These are phyloP conservation scores for Ascochyta viciae-villosae DNA, from an alignment of 2,329 filamentous ascomycete species.

Conservation along the genomic window DNA sequence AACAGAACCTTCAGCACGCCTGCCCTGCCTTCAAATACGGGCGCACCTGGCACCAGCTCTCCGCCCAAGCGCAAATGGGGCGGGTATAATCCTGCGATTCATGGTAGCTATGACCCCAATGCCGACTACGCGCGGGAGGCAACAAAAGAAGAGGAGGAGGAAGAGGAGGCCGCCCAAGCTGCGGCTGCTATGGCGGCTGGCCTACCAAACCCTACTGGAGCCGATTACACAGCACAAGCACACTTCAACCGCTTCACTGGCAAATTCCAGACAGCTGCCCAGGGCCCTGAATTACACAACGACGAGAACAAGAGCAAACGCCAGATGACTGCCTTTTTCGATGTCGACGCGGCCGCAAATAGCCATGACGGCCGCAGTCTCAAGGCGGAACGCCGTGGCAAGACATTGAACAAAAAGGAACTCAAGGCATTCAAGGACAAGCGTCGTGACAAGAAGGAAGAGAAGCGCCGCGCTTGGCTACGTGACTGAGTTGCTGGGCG, in stretches of 20 bases:
- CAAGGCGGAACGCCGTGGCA: conserved; percentile 85
- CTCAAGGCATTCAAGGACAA: conserved; percentile 92
- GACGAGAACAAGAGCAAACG: conserved; percentile 86
- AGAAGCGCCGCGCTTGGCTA: conserved; percentile 91
- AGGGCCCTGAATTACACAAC: conserved; percentile 77
- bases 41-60: conserved; percentile 43
- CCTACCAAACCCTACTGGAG: conserved; percentile 30
- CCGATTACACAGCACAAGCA: conserved; percentile 70
- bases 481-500: conserved; percentile 67
- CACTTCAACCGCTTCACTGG: conserved; percentile 94
- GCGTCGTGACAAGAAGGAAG: conserved; percentile 86
- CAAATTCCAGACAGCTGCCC: conserved; percentile 73
- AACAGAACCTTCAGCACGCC: conserved; percentile 38
- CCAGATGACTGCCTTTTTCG: conserved; percentile 94
- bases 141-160: conserved; percentile 51
- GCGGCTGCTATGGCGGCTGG: conserved; percentile 36
- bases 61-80: conserved; percentile 59
- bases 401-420: conserved; percentile 84
- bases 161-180: conserved; percentile 35
- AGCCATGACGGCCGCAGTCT: conserved; percentile 88
- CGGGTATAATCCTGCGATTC: conserved; percentile 94
- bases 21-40: conserved; percentile 36
- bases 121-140: conserved; percentile 79
- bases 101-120: conserved; percentile 94
- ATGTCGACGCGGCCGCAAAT: conserved; percentile 93